Percentiles rank a stretch among this genome's conserved stretches.
Conservation (phyloP, 345 rosid species). For the Salix exigua region DNA sequence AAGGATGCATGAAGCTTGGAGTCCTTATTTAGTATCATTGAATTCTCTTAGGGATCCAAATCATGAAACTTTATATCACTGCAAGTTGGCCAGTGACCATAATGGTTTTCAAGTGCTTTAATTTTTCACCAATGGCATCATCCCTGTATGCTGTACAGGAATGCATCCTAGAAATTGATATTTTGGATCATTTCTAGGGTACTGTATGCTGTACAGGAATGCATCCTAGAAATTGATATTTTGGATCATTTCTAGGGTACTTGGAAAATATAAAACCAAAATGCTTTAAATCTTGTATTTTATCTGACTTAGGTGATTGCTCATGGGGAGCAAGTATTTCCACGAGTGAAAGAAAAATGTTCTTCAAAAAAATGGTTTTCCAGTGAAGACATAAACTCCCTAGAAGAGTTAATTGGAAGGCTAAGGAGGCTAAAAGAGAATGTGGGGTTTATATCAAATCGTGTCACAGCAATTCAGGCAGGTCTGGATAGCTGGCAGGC, state of each 20-base stretch:
- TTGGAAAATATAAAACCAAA: background rate
- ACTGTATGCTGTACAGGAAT: too few species aligned
- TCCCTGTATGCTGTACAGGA: background rate
- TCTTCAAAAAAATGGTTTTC: constrained; percentile 70
- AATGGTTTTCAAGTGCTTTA: background rate
- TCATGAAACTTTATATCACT: background rate
- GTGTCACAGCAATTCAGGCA: constrained; percentile 86
- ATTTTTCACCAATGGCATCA: background rate
- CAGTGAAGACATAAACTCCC: constrained; percentile 49
- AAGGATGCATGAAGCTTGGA: background rate
- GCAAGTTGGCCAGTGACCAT: background rate
- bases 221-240: background rate
- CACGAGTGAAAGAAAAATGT: constrained; percentile 85
- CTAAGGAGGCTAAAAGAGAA: constrained; percentile 86
- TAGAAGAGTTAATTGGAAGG: constrained; percentile 79
- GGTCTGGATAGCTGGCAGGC: constrained; percentile 94
- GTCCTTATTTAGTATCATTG: background rate
- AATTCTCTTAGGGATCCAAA: background rate
- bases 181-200: background rate
- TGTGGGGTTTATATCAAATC: constrained; percentile 88
- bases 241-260: background rate
- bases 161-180: background rate
- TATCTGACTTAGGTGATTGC: constrained; percentile 62
- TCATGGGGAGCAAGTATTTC: constrained; percentile 94
- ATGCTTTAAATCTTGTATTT: constrained; percentile 2